Evolutionary conservation across 768 basidiomycete genomes (phyloP).

Genomic region (Trametopsis cervina): DNA sequence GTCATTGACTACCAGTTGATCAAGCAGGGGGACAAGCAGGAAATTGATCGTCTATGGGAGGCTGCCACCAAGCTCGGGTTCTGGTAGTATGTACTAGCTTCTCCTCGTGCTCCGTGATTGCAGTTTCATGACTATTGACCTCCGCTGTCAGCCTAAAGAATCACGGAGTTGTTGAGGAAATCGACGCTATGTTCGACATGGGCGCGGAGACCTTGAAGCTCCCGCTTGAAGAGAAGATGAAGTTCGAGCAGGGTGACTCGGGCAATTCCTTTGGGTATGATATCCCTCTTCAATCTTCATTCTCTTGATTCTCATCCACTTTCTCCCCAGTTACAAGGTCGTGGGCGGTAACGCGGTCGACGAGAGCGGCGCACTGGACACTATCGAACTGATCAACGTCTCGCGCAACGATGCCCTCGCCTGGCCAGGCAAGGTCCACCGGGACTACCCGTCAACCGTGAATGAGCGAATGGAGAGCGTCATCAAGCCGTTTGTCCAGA

Average conservation of each 20-base stretch:
- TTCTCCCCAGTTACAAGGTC: conserved; percentile 22
- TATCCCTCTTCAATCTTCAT: background rate
- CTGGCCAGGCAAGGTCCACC: conserved; percentile 24
- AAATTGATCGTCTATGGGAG: conserved; percentile 38
- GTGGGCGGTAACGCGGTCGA: conserved; percentile 27
- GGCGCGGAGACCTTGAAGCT: conserved; percentile 35
- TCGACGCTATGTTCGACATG: conserved; percentile 34
- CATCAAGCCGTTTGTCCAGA: conserved; percentile 23
- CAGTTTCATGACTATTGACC: background rate
- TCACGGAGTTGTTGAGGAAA: conserved; percentile 32
- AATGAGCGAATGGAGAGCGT: conserved; percentile 23
- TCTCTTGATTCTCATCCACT: no score
- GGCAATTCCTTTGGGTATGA: conserved; percentile 35
- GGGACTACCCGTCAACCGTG: conserved; percentile 27
- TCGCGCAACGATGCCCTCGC: conserved; percentile 31
- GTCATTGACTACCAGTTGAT: conserved; percentile 39
- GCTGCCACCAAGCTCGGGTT: conserved; percentile 46
- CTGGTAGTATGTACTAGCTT: conserved; percentile 37
- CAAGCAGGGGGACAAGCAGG: conserved; percentile 26
- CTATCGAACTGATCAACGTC: conserved; percentile 29
- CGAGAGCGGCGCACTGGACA: conserved; percentile 26
- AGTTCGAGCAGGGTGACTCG: conserved; percentile 35
- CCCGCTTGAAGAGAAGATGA: conserved; percentile 34
- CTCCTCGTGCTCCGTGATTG: background rate
- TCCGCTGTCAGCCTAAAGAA: conserved; percentile 38